Percentiles rank a stretch among this genome's conserved stretches.
phyloP scores from a whole-genome alignment of 805 yeast genomes.

The Ogataea zsoltii region DNA sequence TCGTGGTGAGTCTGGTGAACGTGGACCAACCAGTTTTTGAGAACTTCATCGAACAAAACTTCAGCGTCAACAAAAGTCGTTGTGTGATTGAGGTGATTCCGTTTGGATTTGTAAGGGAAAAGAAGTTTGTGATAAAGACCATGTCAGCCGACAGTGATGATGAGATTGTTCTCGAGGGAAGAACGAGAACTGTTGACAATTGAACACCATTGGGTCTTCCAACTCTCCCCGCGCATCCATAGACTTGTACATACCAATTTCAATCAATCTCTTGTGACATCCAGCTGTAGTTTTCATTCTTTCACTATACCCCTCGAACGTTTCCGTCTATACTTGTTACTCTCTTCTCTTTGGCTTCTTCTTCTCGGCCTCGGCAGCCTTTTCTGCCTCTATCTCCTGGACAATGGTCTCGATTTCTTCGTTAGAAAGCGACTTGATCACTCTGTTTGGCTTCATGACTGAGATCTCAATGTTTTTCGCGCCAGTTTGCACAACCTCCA shows the following conservation, averaged over 20 bases:
- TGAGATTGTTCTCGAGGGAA: slow-evolving; percentile 33
- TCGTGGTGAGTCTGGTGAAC: slow-evolving; percentile 23
- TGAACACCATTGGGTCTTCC: background rate
- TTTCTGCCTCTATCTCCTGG: slow-evolving; percentile 82
- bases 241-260: background rate
- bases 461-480: slow-evolving; percentile 94
- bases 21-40: slow-evolving; percentile 21
- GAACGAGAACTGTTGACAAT: slow-evolving; percentile 22
- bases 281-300: no score
- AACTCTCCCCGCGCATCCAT: background rate
- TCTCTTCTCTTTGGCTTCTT: slow-evolving; percentile 47
- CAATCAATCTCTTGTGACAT: background rate
- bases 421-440: slow-evolving; percentile 57
- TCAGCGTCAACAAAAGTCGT: slow-evolving; percentile 24
- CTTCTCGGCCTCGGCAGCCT: slow-evolving; percentile 78
- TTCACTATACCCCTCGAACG: background rate
- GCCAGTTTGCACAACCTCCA: slow-evolving; percentile 98
- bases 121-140: slow-evolving; percentile 27
- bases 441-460: slow-evolving; percentile 70
- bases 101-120: slow-evolving; percentile 14
- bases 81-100: slow-evolving; percentile 32
- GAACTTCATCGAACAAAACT: slow-evolving; percentile 26
- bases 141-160: slow-evolving; percentile 25
- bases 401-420: slow-evolving; percentile 78
- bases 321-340: slow-evolving; percentile 1